phyloP scores from a whole-genome alignment of 768 basidiomycete species.

The Lactarius akahatsu region DNA sequence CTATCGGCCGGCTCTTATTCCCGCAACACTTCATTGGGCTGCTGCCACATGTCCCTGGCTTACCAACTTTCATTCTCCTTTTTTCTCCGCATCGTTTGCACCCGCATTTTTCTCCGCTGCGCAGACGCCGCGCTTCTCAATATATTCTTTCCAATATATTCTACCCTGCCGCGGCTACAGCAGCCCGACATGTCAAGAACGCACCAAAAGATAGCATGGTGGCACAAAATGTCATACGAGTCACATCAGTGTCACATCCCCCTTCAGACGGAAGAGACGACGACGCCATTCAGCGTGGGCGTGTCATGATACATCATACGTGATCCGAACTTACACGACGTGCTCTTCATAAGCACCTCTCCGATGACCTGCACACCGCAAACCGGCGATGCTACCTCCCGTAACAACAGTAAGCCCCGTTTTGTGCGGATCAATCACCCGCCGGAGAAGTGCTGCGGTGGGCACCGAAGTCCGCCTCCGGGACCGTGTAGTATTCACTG shows the following conservation, averaged over 20 bases:
- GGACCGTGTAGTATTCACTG: not conserved
- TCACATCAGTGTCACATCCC: too few relatives aligned
- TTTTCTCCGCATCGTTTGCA: not conserved
- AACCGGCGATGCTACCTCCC: not conserved
- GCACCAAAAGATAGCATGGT: not conserved
- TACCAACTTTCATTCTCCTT: not conserved
- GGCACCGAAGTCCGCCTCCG: not conserved
- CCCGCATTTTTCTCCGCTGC: not conserved
- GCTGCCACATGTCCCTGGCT: not conserved
- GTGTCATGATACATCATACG: not conserved
- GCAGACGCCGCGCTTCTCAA: too few relatives aligned
- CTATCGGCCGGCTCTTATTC: not conserved
- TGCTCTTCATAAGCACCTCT: not conserved
- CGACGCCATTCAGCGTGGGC: not conserved
- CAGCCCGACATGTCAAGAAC: not conserved
- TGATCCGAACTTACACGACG: not conserved
- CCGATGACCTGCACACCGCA: not conserved
- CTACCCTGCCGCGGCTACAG: not conserved
- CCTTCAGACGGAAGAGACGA: not conserved
- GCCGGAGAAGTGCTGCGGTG: not conserved
- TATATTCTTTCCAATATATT: not conserved
- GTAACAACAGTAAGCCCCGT: not conserved
- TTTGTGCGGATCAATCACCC: not conserved
- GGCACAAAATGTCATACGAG: not conserved
- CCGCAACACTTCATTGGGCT: not conserved